These are phyloP conservation scores for Pyrenula massariospora DNA, from an alignment of 495 filamentous ascomycete genomes.

Conservation along the genomic window DNA sequence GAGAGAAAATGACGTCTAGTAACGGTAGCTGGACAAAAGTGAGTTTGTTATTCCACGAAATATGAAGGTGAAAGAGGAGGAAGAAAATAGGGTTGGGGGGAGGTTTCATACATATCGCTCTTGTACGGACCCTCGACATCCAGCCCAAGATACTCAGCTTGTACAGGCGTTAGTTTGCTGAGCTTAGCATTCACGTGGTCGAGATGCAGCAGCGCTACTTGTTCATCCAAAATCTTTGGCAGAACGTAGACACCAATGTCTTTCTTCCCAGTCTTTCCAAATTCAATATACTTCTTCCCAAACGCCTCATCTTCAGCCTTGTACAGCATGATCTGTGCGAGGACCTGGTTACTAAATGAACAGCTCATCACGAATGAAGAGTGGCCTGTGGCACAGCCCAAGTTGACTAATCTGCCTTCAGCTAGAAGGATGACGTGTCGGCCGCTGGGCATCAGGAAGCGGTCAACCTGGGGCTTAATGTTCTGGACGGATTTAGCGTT, in stretches of 20 bases:
- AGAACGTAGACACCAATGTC: slow-evolving; percentile 88
- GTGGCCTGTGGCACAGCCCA: slow-evolving; percentile 97
- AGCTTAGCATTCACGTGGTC: slow-evolving; percentile 93
- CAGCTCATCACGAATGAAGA: slow-evolving; percentile 99
- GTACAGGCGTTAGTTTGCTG: slow-evolving; percentile 66
- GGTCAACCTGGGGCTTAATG: slow-evolving; percentile 99
- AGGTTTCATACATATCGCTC: slow-evolving; percentile 62
- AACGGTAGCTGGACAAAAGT: neutral
- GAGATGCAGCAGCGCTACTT: slow-evolving; percentile 88
- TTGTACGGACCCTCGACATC: slow-evolving; percentile 84
- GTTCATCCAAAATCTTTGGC: slow-evolving; percentile 97
- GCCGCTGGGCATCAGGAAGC: slow-evolving; percentile 86
- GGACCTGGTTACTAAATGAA: slow-evolving; percentile 99
- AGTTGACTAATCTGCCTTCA: slow-evolving; percentile 96
- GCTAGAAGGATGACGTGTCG: slow-evolving; percentile 96
- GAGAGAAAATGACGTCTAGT: neutral
- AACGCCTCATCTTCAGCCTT: slow-evolving; percentile 84
- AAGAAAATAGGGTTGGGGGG: no score
- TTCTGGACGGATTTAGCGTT: slow-evolving; percentile 86
- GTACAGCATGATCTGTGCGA: slow-evolving; percentile 96
- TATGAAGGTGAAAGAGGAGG: neutral
- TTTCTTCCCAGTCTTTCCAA: slow-evolving; percentile 85
- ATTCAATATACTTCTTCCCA: slow-evolving; percentile 88
- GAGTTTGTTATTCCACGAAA: neutral
- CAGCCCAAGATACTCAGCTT: slow-evolving; percentile 90